A percentile compares a stretch with the other conserved stretches of the same genome.
These are phyloP conservation scores for Athelia sp. DNA, from an alignment of 1,284 basidiomycete species.

Conservation along the genomic window DNA sequence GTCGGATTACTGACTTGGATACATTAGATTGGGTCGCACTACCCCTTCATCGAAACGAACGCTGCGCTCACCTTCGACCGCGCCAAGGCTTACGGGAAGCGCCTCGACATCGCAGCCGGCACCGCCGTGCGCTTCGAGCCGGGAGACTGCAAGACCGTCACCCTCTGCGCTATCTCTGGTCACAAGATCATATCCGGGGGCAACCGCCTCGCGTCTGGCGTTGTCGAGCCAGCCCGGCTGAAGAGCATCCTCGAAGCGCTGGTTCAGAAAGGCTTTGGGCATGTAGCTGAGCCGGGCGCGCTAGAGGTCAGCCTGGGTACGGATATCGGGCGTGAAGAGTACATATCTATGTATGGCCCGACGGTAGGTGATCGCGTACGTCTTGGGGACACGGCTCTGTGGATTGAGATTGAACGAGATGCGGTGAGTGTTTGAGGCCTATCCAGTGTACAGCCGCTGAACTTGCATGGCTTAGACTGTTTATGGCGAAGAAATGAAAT, in stretches of 20 bases:
- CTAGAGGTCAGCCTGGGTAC: slow-evolving; percentile 43
- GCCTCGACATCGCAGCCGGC: slow-evolving; percentile 90
- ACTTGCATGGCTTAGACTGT: slow-evolving; percentile 41
- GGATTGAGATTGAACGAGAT: slow-evolving; percentile 92
- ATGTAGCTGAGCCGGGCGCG: slow-evolving; percentile 57
- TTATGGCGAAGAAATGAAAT: slow-evolving; percentile 97
- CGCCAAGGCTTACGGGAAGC: slow-evolving; percentile 72
- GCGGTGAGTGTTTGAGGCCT: slow-evolving; percentile 39
- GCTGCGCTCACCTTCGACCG: slow-evolving; percentile 82
- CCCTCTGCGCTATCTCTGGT: slow-evolving; percentile 79
- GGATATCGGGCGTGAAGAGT: slow-evolving; percentile 59
- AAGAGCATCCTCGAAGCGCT: slow-evolving; percentile 41
- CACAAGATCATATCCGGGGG: slow-evolving; percentile 74
- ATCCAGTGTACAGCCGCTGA: neutral
- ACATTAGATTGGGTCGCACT: slow-evolving; percentile 87
- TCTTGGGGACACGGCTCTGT: slow-evolving; percentile 86
- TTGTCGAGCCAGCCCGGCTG: slow-evolving; percentile 35
- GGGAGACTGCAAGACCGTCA: slow-evolving; percentile 83
- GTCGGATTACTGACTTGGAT: neutral
- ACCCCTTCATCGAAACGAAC: slow-evolving; percentile 92
- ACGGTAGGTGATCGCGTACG: slow-evolving; percentile 88
- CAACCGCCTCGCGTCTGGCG: slow-evolving; percentile 68
- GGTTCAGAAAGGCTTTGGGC: slow-evolving; percentile 55
- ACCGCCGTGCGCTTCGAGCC: slow-evolving; percentile 98
- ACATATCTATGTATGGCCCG: slow-evolving; percentile 93